Percentiles rank a stretch among this genome's conserved stretches.
Evolutionary conservation across 257 asterid species (phyloP).

Genomic region (Solanum lycopersicoides): DNA sequence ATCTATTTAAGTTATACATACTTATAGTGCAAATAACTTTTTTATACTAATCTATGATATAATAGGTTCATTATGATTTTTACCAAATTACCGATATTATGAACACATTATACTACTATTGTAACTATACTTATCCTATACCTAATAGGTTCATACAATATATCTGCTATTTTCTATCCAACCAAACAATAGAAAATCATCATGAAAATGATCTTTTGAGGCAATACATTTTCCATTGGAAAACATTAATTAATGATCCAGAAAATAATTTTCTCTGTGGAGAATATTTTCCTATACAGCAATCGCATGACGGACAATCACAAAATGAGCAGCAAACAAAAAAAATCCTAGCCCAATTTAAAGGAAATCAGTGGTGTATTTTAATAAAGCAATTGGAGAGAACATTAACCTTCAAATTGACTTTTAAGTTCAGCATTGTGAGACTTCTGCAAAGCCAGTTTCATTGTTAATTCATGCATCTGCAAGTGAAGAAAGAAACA

Average conservation of each 20-base stretch:
- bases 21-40: background rate
- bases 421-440: slow-evolving; percentile 64
- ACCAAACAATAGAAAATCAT: background rate
- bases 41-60: background rate
- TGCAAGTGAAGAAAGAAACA: slow-evolving; percentile 7
- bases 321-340: background rate
- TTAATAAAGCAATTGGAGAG: background rate
- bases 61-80: background rate
- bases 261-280: background rate
- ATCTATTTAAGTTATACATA: background rate
- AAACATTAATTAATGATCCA: background rate
- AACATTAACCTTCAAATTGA: slow-evolving; percentile 68
- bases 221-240: background rate
- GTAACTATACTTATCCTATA: background rate
- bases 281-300: background rate
- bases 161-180: background rate
- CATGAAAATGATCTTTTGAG: background rate
- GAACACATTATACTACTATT: background rate
- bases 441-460: slow-evolving; percentile 73
- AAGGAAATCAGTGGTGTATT: background rate
- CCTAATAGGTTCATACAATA: background rate
- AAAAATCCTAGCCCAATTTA: background rate
- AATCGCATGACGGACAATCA: background rate
- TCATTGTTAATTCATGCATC: slow-evolving; percentile 84
- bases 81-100: background rate